A percentile compares a stretch with the other conserved stretches of the same genome.
These are phyloP conservation scores for Urochloa ruziziensis DNA, from an alignment of 176 grass and related monocot genomes.

Conservation along the genomic window DNA sequence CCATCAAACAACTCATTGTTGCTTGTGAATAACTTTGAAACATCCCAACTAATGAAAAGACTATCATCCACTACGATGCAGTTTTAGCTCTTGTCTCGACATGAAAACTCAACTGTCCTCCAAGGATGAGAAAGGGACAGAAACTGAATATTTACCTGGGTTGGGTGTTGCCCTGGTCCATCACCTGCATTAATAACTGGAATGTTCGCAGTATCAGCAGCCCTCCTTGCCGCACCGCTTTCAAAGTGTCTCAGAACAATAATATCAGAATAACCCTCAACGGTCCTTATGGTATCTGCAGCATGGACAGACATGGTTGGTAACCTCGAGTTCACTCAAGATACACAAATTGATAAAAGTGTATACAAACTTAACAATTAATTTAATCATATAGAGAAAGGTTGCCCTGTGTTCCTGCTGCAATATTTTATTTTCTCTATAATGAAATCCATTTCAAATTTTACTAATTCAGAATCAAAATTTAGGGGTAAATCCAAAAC, in stretches of 20 bases:
- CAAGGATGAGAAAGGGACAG: background rate
- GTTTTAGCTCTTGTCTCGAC: background rate
- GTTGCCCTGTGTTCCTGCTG: too few relatives aligned
- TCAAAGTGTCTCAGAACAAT: conserved; percentile 90
- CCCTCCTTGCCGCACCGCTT: conserved; percentile 79
- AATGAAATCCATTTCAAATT: background rate
- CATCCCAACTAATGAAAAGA: background rate
- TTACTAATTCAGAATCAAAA: background rate
- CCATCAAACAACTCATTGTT: background rate
- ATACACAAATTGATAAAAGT: background rate
- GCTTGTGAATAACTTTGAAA: background rate
- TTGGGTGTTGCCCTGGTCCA: conserved; percentile 87
- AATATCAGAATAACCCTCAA: conserved; percentile 87
- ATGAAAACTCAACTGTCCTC: background rate
- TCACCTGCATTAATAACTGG: conserved; percentile 89
- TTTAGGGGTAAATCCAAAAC: background rate
- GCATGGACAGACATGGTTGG: conserved; percentile 9
- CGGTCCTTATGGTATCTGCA: conserved; percentile 89
- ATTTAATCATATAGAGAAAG: background rate
- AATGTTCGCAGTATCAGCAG: conserved; percentile 63
- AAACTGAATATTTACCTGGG: conserved; percentile 57
- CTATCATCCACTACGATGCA: background rate
- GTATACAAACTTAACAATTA: background rate
- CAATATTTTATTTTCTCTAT: background rate
- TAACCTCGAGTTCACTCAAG: background rate